Evolutionary conservation across 2,329 filamentous ascomycete species (phyloP).

Genomic region (Verticillium isaacii): DNA sequence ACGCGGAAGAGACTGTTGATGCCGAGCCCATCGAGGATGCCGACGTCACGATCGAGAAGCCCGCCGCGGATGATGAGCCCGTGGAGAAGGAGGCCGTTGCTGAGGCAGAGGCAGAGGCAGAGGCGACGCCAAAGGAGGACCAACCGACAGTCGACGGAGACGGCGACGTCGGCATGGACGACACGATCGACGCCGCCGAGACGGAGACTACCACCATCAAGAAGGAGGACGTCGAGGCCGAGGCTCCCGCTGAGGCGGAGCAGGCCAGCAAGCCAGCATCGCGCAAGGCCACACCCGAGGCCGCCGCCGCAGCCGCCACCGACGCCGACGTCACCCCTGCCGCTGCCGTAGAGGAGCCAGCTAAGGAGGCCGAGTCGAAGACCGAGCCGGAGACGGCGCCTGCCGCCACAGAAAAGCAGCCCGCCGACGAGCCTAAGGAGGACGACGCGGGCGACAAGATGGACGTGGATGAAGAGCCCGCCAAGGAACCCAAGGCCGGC

Average conservation of each 20-base stretch:
- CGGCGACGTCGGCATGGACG: constrained; percentile 48
- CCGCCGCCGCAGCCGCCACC: constrained; percentile 3
- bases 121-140: constrained; percentile 22
- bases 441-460: constrained; percentile 16
- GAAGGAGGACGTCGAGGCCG: constrained; percentile 31
- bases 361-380: constrained; percentile 14
- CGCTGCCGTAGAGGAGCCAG: constrained; percentile 10
- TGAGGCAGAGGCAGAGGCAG: constrained; percentile 16
- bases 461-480: constrained; percentile 10
- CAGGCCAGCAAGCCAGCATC: constrained; percentile 16
- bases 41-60: constrained; percentile 24
- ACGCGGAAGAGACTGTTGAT: constrained; percentile 22
- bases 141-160: constrained; percentile 19
- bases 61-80: constrained; percentile 19
- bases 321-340: constrained; percentile 8
- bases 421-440: constrained; percentile 7
- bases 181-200: constrained; percentile 24
- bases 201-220: constrained; percentile 30
- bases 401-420: constrained; percentile 10
- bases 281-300: constrained; percentile 2
- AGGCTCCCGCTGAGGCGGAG: constrained; percentile 23
- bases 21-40: constrained; percentile 16
- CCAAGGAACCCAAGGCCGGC: background rate
- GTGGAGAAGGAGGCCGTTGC: constrained; percentile 2
- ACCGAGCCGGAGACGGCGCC: background rate